phyloP scores from a whole-genome alignment of 225 moss, liverwort and hornwort genomes.

The Rhytidiadelphus loreus region DNA sequence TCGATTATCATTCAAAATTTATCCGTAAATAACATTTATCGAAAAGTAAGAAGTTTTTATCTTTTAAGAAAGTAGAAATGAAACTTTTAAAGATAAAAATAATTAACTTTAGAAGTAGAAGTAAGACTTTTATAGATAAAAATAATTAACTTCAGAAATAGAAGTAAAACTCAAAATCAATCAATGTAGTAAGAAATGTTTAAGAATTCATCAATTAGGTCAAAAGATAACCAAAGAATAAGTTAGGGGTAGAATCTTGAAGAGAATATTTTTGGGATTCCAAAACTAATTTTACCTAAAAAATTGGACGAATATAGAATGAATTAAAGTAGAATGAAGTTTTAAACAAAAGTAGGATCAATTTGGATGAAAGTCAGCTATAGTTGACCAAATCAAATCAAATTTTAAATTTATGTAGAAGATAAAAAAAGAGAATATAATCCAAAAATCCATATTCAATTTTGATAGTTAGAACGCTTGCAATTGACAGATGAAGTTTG shows the following conservation, averaged over 20 bases:
- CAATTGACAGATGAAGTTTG: background rate
- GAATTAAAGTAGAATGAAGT: background rate
- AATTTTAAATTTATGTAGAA: background rate
- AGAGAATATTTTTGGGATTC: background rate
- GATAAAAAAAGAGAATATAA: background rate
- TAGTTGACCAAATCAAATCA: background rate
- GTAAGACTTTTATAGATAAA: too few species aligned
- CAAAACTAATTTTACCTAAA: background rate
- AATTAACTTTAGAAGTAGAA: too few species aligned
- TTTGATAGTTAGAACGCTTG: background rate
- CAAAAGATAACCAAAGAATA: too few species aligned
- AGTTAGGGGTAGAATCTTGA: background rate
- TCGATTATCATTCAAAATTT: too few species aligned
- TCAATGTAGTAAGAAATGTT: too few species aligned
- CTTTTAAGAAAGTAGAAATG: too few species aligned
- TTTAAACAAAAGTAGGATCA: background rate
- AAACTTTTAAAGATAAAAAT: too few species aligned
- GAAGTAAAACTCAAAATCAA: too few species aligned
- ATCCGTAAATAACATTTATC: too few species aligned
- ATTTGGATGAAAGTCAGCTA: background rate
- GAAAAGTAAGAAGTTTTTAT: too few species aligned
- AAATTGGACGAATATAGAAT: background rate
- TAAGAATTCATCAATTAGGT: too few species aligned
- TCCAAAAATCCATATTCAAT: background rate
- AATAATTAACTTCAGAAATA: too few species aligned